Percentiles rank a stretch among this genome's conserved stretches.
phyloP scores from a whole-genome alignment of 2,329 filamentous ascomycete genomes.

The Raffaelea deltoideospora region DNA sequence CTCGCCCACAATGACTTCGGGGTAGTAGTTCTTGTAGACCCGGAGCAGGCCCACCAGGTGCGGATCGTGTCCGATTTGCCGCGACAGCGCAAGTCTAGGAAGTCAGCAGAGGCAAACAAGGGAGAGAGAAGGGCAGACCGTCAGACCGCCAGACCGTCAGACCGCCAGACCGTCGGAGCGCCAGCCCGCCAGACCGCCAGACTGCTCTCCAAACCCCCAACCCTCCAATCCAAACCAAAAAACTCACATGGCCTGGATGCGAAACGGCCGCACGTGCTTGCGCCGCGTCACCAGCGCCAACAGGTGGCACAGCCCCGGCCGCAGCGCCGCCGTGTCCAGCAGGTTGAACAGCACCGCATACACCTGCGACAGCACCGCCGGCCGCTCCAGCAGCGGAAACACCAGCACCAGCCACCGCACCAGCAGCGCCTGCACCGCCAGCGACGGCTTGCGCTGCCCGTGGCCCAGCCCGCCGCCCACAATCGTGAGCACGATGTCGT shows the following conservation, averaged over 20 bases:
- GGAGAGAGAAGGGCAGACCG: no score
- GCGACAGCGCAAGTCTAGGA: conserved; percentile 38
- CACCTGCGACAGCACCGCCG: conserved; percentile 46
- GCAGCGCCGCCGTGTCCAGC: conserved; percentile 63
- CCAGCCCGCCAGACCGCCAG: no score
- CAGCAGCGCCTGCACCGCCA: conserved; percentile 53
- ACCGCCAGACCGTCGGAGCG: no score
- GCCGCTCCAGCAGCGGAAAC: conserved; percentile 46
- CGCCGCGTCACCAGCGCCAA: conserved; percentile 65
- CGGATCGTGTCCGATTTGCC: conserved; percentile 56
- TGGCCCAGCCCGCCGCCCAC: conserved; percentile 65
- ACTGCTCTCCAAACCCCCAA: no score
- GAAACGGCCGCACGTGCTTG: conserved; percentile 69
- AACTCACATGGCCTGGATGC: conserved; percentile 59
- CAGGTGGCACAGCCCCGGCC: conserved; percentile 55
- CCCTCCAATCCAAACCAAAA: neutral
- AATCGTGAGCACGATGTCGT: conserved; percentile 46
- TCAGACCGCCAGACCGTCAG: no score
- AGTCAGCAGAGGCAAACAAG: neutral
- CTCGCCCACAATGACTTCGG: conserved; percentile 70
- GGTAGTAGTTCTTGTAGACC: conserved; percentile 84
- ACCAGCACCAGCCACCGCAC: conserved; percentile 68
- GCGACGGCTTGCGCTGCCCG: conserved; percentile 58
- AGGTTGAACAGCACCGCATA: conserved; percentile 70
- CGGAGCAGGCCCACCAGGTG: conserved; percentile 58